Evolutionary conservation across 768 basidiomycete genomes (phyloP).

Genomic region (Coprinellus micaceus): DNA sequence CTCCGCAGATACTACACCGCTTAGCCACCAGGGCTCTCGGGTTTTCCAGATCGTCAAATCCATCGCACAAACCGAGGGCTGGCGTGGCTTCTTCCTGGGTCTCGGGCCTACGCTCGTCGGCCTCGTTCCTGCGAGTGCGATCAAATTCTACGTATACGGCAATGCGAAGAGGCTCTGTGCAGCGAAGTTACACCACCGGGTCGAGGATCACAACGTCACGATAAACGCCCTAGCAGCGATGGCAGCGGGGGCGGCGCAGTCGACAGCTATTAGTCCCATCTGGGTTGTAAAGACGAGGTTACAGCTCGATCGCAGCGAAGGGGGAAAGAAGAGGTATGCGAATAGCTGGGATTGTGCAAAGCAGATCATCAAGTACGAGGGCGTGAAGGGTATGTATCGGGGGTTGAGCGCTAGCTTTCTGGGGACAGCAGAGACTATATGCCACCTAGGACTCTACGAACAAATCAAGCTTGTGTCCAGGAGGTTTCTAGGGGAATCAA

Average conservation of each 20-base stretch:
- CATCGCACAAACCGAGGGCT: background rate
- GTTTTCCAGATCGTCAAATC: background rate
- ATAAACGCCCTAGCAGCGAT: background rate
- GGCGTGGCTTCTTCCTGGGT: slow-evolving; percentile 7
- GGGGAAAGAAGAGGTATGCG: background rate
- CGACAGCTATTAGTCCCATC: slow-evolving; percentile 3
- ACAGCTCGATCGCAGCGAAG: background rate
- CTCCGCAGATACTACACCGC: background rate
- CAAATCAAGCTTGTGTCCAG: background rate
- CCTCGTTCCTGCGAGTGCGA: background rate
- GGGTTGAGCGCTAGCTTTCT: slow-evolving; percentile 4
- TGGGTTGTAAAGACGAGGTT: slow-evolving; percentile 7
- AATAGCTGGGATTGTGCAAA: slow-evolving; percentile 1
- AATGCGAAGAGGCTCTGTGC: slow-evolving; percentile 3
- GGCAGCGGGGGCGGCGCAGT: background rate
- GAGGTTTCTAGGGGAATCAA: background rate
- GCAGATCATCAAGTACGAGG: slow-evolving; percentile 4
- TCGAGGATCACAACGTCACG: background rate
- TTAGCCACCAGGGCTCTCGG: background rate
- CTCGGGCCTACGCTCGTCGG: background rate
- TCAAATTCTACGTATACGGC: slow-evolving; percentile 8
- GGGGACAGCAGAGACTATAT: background rate
- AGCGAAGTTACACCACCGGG: background rate
- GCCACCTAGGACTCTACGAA: slow-evolving; percentile 1
- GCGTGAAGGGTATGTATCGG: background rate